Evolutionary conservation across 2,329 filamentous ascomycete species (phyloP).

Genomic region (Aspergillus sp.): DNA sequence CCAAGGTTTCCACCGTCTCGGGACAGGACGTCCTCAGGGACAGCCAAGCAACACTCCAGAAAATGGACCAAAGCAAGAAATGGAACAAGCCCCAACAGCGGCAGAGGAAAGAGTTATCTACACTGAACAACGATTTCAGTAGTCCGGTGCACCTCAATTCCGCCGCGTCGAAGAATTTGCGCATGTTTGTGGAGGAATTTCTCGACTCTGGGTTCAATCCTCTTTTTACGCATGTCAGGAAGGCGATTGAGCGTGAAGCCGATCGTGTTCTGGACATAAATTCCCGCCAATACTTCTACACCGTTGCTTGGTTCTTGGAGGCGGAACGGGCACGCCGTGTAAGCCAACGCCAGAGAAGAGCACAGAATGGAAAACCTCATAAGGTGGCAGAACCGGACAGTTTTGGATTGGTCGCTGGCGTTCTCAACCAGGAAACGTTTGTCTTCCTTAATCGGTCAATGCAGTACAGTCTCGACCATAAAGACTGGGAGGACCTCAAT

Average conservation of each 20-base stretch:
- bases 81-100: conserved; percentile 76
- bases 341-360: conserved; percentile 54
- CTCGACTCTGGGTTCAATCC: conserved; percentile 95
- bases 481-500: conserved; percentile 82
- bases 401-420: conserved; percentile 83
- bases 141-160: conserved; percentile 67
- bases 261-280: conserved; percentile 77
- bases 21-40: conserved; percentile 82
- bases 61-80: conserved; percentile 88
- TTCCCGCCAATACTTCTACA: conserved; percentile 83
- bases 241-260: conserved; percentile 85
- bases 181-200: conserved; percentile 86
- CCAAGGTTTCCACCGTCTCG: conserved; percentile 80
- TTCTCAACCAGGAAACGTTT: conserved; percentile 93
- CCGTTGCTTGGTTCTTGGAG: conserved; percentile 88
- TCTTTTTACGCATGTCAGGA: conserved; percentile 78
- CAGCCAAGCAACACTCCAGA: conserved; percentile 70
- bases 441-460: conserved; percentile 82
- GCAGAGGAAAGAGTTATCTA: conserved; percentile 61
- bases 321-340: conserved; percentile 74
- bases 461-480: conserved; percentile 74
- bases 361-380: conserved; percentile 46
- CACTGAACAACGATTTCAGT: conserved; percentile 69
- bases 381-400: conserved; percentile 66
- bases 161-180: conserved; percentile 72